Percentiles rank a stretch among this genome's conserved stretches.
phyloP scores from a whole-genome alignment of 116 monocot species.

The Zostera marina region DNA sequence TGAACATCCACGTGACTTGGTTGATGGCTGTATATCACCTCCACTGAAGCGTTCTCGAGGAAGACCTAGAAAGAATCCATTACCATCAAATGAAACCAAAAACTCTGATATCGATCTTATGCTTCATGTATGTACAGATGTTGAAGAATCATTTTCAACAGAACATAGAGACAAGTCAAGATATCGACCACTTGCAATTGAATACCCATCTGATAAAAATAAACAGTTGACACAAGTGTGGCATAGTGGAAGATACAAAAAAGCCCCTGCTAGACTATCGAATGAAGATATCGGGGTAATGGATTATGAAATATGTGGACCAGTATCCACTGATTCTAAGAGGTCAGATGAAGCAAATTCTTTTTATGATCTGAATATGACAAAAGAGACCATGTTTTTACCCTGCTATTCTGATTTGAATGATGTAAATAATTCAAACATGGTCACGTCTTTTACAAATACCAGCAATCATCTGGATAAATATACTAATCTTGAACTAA shows the following conservation, averaged over 20 bases:
- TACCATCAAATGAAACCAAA: not conserved
- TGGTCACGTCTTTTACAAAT: not conserved
- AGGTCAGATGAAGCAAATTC: not conserved
- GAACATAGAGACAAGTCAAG: not conserved
- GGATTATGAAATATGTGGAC: not conserved
- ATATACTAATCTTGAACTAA: not conserved
- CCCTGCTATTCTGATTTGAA: not conserved
- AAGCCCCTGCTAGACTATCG: not conserved
- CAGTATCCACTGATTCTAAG: not conserved
- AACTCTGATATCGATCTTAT: not conserved
- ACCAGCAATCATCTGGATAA: not conserved
- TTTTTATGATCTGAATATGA: not conserved
- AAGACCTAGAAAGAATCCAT: conserved; percentile 13
- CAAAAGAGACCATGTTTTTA: not conserved
- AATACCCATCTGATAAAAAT: not conserved
- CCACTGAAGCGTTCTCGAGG: conserved; percentile 13
- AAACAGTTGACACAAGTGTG: not conserved
- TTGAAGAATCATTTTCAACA: not conserved
- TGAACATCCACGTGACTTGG: conserved; percentile 1
- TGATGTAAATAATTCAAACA: not conserved
- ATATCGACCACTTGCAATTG: not conserved
- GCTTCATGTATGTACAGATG: not conserved
- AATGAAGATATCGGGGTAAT: not conserved
- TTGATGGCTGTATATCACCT: not conserved
- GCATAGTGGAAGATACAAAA: conserved; percentile 14